Evolutionary conservation across 148 eudicot species (phyloP).

Genomic region (Silene conica): DNA sequence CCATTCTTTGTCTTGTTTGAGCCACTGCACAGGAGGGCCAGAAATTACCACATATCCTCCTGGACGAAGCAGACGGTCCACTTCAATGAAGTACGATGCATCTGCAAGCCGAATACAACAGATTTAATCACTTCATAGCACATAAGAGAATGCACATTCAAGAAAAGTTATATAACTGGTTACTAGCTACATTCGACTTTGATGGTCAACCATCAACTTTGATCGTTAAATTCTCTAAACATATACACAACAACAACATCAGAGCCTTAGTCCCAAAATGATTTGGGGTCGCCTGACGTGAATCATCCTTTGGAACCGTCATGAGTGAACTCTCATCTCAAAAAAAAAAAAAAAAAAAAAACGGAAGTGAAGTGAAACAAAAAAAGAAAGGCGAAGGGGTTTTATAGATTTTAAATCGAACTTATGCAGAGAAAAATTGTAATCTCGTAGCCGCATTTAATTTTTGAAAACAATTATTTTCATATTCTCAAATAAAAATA

Average conservation of each 20-base stretch:
- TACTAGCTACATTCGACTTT: not conserved
- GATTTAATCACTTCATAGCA: slow-evolving; percentile 7
- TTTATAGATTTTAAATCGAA: too few relatives aligned
- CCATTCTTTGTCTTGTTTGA: slow-evolving; percentile 95
- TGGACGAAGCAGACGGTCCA: slow-evolving; percentile 91
- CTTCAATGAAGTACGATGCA: slow-evolving; percentile 93
- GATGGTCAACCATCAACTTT: not conserved
- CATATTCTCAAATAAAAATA: not conserved
- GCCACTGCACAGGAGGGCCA: slow-evolving; percentile 97
- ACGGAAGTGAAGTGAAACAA: too few relatives aligned
- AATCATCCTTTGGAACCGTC: too few relatives aligned
- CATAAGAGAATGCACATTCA: not conserved
- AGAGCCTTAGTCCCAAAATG: too few relatives aligned
- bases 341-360: too few relatives aligned
- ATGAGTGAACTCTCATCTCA: too few relatives aligned
- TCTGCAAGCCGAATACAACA: slow-evolving; percentile 47
- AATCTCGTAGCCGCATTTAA: too few relatives aligned
- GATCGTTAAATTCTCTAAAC: not conserved
- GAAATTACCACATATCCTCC: slow-evolving; percentile 93
- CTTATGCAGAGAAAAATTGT: not conserved
- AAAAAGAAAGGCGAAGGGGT: too few relatives aligned
- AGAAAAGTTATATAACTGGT: not conserved
- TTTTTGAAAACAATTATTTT: not conserved
- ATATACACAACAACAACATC: too few relatives aligned
- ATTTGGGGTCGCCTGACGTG: too few relatives aligned